phyloP scores from a whole-genome alignment of 208 protist genomes.

The Leishmania mexicana region DNA sequence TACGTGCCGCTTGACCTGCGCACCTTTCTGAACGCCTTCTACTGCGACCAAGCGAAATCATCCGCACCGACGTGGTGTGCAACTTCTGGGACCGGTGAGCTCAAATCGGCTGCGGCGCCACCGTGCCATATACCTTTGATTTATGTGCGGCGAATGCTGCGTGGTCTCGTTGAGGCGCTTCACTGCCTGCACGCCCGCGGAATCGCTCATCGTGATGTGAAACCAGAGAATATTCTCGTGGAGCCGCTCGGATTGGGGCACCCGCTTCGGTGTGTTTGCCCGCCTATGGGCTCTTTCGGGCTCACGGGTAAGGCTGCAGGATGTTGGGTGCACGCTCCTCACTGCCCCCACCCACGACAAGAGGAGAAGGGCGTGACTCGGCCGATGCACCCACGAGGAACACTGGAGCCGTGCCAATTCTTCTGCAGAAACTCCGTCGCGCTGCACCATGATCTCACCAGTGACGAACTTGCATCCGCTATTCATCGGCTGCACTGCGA shows the following conservation, averaged over 20 bases:
- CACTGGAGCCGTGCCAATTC: conserved; percentile 20
- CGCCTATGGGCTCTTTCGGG: conserved; percentile 3
- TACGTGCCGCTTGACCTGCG: conserved; percentile 44
- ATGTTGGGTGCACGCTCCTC: conserved; percentile 29
- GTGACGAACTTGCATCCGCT: conserved; percentile 15
- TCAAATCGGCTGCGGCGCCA: background rate
- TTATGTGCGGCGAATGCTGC: conserved; percentile 33
- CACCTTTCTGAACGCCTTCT: conserved; percentile 37
- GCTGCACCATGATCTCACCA: conserved; percentile 30
- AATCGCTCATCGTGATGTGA: conserved; percentile 64
- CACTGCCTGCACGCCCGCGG: conserved; percentile 51
- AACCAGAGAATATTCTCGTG: conserved; percentile 65
- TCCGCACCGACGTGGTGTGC: conserved; percentile 16
- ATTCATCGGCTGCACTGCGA: conserved; percentile 28
- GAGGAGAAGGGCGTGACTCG: background rate
- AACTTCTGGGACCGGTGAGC: background rate
- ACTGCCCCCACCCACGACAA: background rate
- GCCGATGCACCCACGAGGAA: background rate
- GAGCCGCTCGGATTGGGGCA: conserved; percentile 39
- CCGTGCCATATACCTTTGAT: conserved; percentile 24
- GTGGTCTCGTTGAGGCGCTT: conserved; percentile 44
- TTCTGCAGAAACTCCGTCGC: conserved; percentile 11
- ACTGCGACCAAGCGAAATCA: conserved; percentile 28
- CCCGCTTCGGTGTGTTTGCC: conserved; percentile 36
- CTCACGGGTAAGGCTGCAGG: background rate